phyloP scores from a whole-genome alignment of 345 rosid genomes.

The Streptanthus diversifolius region DNA sequence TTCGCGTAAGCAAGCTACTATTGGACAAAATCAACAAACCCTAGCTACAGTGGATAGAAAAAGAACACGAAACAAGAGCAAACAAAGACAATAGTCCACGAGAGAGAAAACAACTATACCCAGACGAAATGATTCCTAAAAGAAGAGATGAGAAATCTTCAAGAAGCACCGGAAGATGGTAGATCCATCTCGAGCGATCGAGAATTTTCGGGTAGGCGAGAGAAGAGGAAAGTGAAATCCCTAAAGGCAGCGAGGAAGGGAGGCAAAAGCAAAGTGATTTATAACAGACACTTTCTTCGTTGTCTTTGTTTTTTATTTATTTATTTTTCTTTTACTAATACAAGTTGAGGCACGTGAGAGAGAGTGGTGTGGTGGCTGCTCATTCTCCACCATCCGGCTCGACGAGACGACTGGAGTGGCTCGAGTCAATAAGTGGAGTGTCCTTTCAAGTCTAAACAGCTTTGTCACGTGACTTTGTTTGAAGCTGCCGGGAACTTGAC shows the following conservation, averaged over 20 bases:
- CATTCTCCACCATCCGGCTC: constrained; percentile 2
- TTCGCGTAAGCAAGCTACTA: background rate
- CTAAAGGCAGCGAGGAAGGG: constrained; percentile 31
- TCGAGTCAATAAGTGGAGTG: constrained; percentile 5
- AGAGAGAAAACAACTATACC: constrained; percentile 14
- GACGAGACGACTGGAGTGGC: constrained; percentile 2
- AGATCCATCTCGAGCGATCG: constrained; percentile 45
- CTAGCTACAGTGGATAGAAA: constrained; percentile 34
- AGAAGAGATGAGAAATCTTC: constrained; percentile 12
- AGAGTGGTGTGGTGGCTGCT: constrained; percentile 8
- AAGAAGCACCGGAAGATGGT: constrained; percentile 29
- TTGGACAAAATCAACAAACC: constrained; percentile 22
- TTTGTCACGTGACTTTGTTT: constrained; percentile 30
- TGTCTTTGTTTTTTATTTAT: background rate
- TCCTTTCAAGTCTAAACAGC: background rate
- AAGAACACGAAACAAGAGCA: background rate
- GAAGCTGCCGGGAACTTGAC: constrained; percentile 20
- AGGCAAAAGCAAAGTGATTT: constrained; percentile 35
- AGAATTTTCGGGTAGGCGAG: constrained; percentile 7
- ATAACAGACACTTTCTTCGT: constrained; percentile 23
- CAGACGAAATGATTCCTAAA: background rate
- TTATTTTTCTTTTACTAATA: background rate
- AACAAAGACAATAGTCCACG: background rate
- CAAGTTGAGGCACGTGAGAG: constrained; percentile 14
- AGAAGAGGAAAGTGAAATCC: constrained; percentile 43